phyloP scores from a whole-genome alignment of 2,329 filamentous ascomycete genomes.

The Fusarium bactridioides region DNA sequence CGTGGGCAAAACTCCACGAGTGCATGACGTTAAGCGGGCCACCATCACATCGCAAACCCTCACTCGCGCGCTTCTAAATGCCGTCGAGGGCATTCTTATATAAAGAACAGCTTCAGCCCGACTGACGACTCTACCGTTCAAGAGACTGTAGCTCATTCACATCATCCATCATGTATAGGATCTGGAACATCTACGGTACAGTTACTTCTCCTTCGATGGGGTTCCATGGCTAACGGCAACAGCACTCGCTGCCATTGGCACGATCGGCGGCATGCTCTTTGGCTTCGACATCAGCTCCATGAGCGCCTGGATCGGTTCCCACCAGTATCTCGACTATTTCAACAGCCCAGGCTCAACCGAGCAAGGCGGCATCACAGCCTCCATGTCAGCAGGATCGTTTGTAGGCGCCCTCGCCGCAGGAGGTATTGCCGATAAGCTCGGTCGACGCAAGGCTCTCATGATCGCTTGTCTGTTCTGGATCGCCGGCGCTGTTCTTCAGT shows the following conservation, averaged over 20 bases:
- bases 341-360: conserved; percentile 53
- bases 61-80: conserved; percentile 42
- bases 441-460: conserved; percentile 55
- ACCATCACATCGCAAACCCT: conserved; percentile 21
- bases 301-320: conserved; percentile 62
- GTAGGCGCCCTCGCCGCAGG: conserved; percentile 56
- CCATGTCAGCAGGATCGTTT: conserved; percentile 58
- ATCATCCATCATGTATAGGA: conserved; percentile 44
- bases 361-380: conserved; percentile 60
- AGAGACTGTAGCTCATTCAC: background rate
- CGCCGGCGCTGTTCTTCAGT: conserved; percentile 67
- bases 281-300: conserved; percentile 67
- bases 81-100: conserved; percentile 4
- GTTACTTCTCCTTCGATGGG: rapidly evolving
- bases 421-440: conserved; percentile 55
- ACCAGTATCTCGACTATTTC: conserved; percentile 62
- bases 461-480: conserved; percentile 58
- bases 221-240: conserved; percentile 1
- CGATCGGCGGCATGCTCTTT: conserved; percentile 56
- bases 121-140: background rate
- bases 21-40: conserved; percentile 36
- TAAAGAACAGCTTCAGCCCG: conserved; percentile 16
- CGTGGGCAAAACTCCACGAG: conserved; percentile 14
- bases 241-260: conserved; percentile 51
- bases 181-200: conserved; percentile 50